Conservation (phyloP, 2,329 filamentous ascomycete species). For the Colletotrichum tropicicola region DNA sequence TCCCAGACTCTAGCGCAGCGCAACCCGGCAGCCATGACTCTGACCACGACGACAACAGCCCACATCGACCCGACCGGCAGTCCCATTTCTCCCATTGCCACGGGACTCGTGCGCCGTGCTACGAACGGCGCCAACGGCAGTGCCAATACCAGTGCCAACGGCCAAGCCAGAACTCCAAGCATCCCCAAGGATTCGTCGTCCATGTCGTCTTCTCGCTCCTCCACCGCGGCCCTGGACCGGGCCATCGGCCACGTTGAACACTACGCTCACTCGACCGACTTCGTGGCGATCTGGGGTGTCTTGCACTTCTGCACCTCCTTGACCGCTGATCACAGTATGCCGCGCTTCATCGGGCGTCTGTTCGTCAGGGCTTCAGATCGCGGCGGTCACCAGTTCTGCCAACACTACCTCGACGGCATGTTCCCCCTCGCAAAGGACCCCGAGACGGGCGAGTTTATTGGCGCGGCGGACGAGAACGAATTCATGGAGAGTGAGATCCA, state of each 20-base stretch:
- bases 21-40: slow-evolving; percentile 34
- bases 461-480: slow-evolving; percentile 58
- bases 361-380: slow-evolving; percentile 55
- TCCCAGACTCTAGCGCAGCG: slow-evolving; percentile 54
- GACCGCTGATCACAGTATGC: slow-evolving; percentile 51
- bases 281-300: slow-evolving; percentile 79
- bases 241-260: slow-evolving; percentile 81
- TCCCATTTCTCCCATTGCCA: slow-evolving; percentile 22
- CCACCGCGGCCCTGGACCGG: slow-evolving; percentile 50
- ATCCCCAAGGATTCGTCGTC: slow-evolving; percentile 36
- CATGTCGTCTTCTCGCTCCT: slow-evolving; percentile 44
- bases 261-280: slow-evolving; percentile 79
- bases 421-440: slow-evolving; percentile 60
- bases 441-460: slow-evolving; percentile 49
- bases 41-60: slow-evolving; percentile 21
- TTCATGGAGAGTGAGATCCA: slow-evolving; percentile 70
- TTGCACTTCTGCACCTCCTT: slow-evolving; percentile 63
- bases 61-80: not conserved
- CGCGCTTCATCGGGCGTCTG: slow-evolving; percentile 70
- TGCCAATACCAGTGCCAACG: no score
- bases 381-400: slow-evolving; percentile 63
- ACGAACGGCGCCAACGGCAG: not conserved
- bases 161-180: not conserved
- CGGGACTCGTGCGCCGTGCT: not conserved
- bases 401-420: slow-evolving; percentile 71